Percentiles rank a stretch among this genome's conserved stretches.
These are phyloP conservation scores for Begonia peltatifolia DNA, from an alignment of 306 rosid species.

Conservation along the genomic window DNA sequence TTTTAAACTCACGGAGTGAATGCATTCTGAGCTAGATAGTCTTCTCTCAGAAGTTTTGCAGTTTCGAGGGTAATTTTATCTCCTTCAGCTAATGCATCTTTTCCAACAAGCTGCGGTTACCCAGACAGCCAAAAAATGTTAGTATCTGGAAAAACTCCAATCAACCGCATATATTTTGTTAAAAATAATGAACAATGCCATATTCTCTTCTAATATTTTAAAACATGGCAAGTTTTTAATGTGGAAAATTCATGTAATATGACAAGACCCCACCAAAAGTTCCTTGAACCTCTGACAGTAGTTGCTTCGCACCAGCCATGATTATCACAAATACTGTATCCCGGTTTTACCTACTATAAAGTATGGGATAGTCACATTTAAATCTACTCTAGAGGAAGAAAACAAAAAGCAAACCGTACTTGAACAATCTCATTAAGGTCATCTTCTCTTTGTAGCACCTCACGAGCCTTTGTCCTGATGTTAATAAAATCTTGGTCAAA, in stretches of 20 bases:
- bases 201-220: not conserved
- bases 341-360: too few species aligned
- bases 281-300: too few species aligned
- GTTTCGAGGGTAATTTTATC: conserved; percentile 97
- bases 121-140: not conserved
- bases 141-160: not conserved
- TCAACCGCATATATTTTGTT: too few species aligned
- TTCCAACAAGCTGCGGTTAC: conserved; percentile 82
- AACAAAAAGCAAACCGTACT: conserved; percentile 24
- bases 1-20: conserved; percentile 68
- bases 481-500: conserved; percentile 92
- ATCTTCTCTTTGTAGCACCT: conserved; percentile 94
- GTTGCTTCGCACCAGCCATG: too few species aligned
- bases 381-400: not conserved
- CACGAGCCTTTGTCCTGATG: conserved; percentile 99
- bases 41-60: conserved; percentile 99
- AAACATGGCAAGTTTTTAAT: not conserved
- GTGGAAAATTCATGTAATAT: not conserved
- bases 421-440: conserved; percentile 98
- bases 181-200: not conserved
- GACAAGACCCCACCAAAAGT: not conserved
- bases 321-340: too few species aligned
- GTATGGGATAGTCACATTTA: not conserved
- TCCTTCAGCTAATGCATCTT: conserved; percentile 96
- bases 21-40: conserved; percentile 99